Conservation (phyloP, 1,284 basidiomycete genomes). For the Pisolithus thermaeus region DNA sequence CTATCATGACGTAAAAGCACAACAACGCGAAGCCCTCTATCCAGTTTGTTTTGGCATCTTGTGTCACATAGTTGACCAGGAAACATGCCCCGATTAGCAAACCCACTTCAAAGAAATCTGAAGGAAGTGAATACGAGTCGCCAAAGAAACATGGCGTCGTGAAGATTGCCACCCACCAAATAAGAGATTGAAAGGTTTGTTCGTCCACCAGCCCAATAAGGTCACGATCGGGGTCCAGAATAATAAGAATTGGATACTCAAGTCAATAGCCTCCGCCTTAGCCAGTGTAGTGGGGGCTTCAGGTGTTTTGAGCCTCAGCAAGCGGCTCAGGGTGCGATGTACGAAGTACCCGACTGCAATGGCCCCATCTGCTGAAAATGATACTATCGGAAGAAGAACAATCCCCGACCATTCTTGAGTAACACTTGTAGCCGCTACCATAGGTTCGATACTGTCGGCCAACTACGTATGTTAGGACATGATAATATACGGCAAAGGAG, state of each 20-base stretch:
- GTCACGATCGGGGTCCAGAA: constrained; percentile 64
- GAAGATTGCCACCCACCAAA: constrained; percentile 37
- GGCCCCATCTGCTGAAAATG: constrained; percentile 62
- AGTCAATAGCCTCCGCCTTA: constrained; percentile 55
- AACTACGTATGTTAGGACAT: constrained; percentile 34
- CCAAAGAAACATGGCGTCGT: not conserved
- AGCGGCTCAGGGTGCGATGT: constrained; percentile 42
- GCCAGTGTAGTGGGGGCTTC: constrained; percentile 45
- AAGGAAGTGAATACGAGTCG: not conserved
- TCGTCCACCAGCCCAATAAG: constrained; percentile 54
- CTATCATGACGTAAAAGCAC: constrained; percentile 41
- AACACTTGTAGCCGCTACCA: constrained; percentile 39
- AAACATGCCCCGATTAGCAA: constrained; percentile 38
- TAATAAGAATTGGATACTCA: constrained; percentile 62
- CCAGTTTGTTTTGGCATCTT: constrained; percentile 44
- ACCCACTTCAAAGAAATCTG: constrained; percentile 40
- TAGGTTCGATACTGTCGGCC: constrained; percentile 54
- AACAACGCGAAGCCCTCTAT: constrained; percentile 37
- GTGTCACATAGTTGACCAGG: constrained; percentile 44
- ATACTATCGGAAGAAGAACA: constrained; percentile 61
- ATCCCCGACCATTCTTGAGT: constrained; percentile 59
- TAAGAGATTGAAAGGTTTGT: constrained; percentile 47
- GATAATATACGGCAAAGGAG: not conserved
- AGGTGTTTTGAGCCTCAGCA: constrained; percentile 30
- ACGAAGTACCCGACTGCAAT: constrained; percentile 51